Percentiles rank a stretch among this genome's conserved stretches.
Evolutionary conservation across 2,329 filamentous ascomycete species (phyloP).

Genomic region (Laburnicola sp.): DNA sequence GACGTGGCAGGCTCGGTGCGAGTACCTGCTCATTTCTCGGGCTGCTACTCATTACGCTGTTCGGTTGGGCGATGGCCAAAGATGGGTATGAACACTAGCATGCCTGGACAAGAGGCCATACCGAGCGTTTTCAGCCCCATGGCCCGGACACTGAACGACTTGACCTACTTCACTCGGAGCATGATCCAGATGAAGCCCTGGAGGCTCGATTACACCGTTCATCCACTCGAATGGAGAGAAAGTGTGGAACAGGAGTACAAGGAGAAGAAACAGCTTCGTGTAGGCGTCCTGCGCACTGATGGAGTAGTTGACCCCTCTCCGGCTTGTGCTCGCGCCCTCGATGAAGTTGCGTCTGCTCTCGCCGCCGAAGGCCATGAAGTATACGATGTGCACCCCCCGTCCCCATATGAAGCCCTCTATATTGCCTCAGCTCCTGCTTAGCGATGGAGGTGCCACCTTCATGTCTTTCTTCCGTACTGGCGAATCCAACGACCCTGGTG

Average conservation of each 20-base stretch:
- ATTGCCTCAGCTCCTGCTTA: conserved; percentile 78
- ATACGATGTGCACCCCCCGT: conserved; percentile 64
- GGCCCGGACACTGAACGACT: conserved; percentile 80
- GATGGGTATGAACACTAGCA: conserved; percentile 78
- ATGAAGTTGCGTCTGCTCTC: conserved; percentile 70
- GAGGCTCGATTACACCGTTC: conserved; percentile 84
- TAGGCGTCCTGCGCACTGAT: conserved; percentile 79
- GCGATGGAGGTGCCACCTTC: conserved; percentile 81
- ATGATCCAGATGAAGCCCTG: conserved; percentile 82
- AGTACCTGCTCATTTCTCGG: conserved; percentile 84
- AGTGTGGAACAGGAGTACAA: conserved; percentile 62
- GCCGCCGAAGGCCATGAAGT: conserved; percentile 75
- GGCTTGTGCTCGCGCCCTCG: conserved; percentile 76
- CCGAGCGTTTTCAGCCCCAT: conserved; percentile 90
- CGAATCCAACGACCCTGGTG: conserved; percentile 79
- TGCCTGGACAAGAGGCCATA: conserved; percentile 90
- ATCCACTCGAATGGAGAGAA: conserved; percentile 78
- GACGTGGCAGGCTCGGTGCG: conserved; percentile 90
- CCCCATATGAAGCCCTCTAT: conserved; percentile 72
- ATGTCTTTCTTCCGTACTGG: conserved; percentile 73
- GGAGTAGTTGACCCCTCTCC: conserved; percentile 84
- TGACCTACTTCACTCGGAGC: conserved; percentile 79
- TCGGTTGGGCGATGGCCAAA: conserved; percentile 91
- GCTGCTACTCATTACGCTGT: conserved; percentile 84
- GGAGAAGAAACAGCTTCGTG: conserved; percentile 65